A percentile compares a stretch with the other conserved stretches of the same genome.
phyloP scores from a whole-genome alignment of 164 flowering plant species.

The Sextonia rubra region DNA sequence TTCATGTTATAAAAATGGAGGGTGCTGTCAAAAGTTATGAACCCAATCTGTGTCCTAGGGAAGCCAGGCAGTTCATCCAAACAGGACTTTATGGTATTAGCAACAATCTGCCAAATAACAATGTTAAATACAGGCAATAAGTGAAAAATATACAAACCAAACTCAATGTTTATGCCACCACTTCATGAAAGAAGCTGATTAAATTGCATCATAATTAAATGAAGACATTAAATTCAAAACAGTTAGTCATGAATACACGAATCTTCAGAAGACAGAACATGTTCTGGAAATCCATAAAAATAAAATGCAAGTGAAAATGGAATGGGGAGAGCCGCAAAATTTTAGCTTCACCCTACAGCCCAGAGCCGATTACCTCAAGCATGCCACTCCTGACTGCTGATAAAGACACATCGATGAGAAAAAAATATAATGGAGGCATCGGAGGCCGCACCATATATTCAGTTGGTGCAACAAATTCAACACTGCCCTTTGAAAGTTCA shows the following conservation, averaged over 20 bases:
- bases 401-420: slow-evolving; percentile 89
- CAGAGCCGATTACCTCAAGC: slow-evolving; percentile 69
- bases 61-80: slow-evolving; percentile 85
- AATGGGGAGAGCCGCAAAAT: neutral
- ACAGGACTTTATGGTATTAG: slow-evolving; percentile 83
- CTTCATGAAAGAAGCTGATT: neutral
- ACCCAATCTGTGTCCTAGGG: slow-evolving; percentile 95
- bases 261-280: neutral
- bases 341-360: slow-evolving; percentile 1
- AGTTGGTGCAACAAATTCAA: slow-evolving; percentile 96
- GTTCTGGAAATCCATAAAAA: neutral
- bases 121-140: neutral
- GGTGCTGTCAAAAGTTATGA: slow-evolving; percentile 93
- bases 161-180: neutral
- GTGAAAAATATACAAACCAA: neutral
- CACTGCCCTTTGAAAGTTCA: slow-evolving; percentile 90
- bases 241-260: neutral
- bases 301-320: slow-evolving; percentile 2
- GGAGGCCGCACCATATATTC: slow-evolving; percentile 99
- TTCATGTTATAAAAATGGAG: slow-evolving; percentile 94
- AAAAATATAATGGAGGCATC: slow-evolving; percentile 95
- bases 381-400: slow-evolving; percentile 93
- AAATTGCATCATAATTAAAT: neutral
- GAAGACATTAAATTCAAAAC: neutral
- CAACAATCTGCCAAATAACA: slow-evolving; percentile 57